phyloP scores from a whole-genome alignment of 768 basidiomycete species.

The Leccinum subtestaceum region DNA sequence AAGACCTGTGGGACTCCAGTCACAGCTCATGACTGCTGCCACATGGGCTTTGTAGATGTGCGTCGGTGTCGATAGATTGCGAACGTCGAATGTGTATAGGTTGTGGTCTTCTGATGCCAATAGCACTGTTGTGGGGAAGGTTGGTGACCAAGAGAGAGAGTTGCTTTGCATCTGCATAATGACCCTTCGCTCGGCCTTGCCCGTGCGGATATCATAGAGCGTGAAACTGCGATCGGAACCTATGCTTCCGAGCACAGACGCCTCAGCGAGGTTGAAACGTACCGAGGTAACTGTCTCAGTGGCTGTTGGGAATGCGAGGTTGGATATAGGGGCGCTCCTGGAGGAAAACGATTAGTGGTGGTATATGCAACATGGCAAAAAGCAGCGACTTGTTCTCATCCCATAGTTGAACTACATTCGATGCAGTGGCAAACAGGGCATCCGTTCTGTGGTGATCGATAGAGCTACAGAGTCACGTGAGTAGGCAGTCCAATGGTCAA shows the following conservation, averaged over 20 bases:
- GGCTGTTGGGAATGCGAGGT: slow-evolving; percentile 82
- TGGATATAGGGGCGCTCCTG: slow-evolving; percentile 82
- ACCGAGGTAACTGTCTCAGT: slow-evolving; percentile 87
- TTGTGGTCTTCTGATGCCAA: slow-evolving; percentile 99
- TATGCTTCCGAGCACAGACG: slow-evolving; percentile 90
- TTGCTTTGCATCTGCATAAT: slow-evolving; percentile 96
- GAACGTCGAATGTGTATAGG: slow-evolving; percentile 95
- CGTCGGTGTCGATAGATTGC: slow-evolving; percentile 74
- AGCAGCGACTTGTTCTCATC: slow-evolving; percentile 81
- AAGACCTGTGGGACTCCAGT: slow-evolving; percentile 94
- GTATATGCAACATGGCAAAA: background rate
- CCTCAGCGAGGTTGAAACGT: slow-evolving; percentile 91
- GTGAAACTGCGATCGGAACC: slow-evolving; percentile 96
- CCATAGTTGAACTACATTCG: slow-evolving; percentile 93
- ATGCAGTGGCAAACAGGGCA: slow-evolving; percentile 91
- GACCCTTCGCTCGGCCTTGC: slow-evolving; percentile 89
- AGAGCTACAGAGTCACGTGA: slow-evolving; percentile 47
- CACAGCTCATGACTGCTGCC: slow-evolving; percentile 93
- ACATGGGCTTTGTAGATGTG: slow-evolving; percentile 98
- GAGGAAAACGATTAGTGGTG: slow-evolving; percentile 8
- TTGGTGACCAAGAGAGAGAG: slow-evolving; percentile 92
- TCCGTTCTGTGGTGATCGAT: slow-evolving; percentile 93
- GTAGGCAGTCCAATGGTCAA: background rate
- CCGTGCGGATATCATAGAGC: slow-evolving; percentile 93
- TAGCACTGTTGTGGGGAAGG: slow-evolving; percentile 85